Conservation (phyloP, 371 early-diverging fungal species). For the Rhizopus stolonifer region DNA sequence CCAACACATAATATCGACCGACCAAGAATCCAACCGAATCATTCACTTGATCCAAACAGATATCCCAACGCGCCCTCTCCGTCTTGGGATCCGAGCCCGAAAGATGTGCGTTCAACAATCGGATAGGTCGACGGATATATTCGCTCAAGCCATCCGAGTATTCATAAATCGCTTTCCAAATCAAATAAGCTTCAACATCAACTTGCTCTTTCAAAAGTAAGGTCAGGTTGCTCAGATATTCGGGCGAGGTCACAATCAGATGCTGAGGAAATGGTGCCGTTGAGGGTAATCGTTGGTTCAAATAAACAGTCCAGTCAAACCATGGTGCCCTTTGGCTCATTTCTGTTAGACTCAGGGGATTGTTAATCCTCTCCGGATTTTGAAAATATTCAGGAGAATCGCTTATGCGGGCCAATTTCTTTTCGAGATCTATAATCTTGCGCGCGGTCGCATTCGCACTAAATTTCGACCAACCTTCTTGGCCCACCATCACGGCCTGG, state of each 20-base stretch:
- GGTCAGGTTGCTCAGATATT: constrained; percentile 38
- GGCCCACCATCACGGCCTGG: constrained; percentile 25
- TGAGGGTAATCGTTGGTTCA: constrained; percentile 31
- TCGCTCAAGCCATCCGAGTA: constrained; percentile 30
- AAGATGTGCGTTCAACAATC: constrained; percentile 29
- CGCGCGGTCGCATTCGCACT: constrained; percentile 24
- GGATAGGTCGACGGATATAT: constrained; percentile 31
- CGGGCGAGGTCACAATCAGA: constrained; percentile 45
- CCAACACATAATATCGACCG: constrained; percentile 53
- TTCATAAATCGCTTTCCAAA: constrained; percentile 40
- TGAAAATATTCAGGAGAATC: constrained; percentile 31
- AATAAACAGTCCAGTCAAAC: constrained; percentile 45
- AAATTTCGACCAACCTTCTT: constrained; percentile 40
- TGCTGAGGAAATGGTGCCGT: constrained; percentile 23
- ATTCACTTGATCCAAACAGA: constrained; percentile 46
- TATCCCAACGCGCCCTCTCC: constrained; percentile 51
- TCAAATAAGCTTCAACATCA: constrained; percentile 43
- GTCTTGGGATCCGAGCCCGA: constrained; percentile 42
- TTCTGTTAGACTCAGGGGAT: constrained; percentile 41
- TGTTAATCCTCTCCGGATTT: constrained; percentile 51
- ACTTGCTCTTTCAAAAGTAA: constrained; percentile 29
- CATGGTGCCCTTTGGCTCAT: constrained; percentile 33
- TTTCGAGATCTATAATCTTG: constrained; percentile 51
- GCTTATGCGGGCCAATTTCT: constrained; percentile 36
- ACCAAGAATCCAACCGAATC: constrained; percentile 45